Conservation (phyloP, 805 yeast genomes). For the Lipomyces sp. region DNA sequence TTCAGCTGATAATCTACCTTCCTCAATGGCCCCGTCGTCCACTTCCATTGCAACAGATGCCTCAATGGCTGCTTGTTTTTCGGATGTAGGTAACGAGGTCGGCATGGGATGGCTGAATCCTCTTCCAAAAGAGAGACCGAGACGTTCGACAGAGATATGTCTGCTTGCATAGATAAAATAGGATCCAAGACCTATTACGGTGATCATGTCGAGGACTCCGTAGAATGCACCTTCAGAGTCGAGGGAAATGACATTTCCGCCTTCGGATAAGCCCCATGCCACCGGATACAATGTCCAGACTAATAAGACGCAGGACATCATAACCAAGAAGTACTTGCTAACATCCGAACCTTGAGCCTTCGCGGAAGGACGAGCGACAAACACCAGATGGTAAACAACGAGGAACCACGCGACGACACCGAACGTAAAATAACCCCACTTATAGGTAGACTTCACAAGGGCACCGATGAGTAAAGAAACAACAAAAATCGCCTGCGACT, state of each 20-base stretch:
- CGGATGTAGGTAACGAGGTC: slow-evolving; percentile 1
- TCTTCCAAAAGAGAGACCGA: slow-evolving; percentile 27
- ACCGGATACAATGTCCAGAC: slow-evolving; percentile 52
- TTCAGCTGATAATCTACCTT: no score
- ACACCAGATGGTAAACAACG: slow-evolving; percentile 40
- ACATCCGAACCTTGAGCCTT: slow-evolving; percentile 33
- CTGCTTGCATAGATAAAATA: slow-evolving; percentile 30
- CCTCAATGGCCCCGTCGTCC: no score
- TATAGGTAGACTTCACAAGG: slow-evolving; percentile 53
- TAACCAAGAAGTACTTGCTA: slow-evolving; percentile 16
- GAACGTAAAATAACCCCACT: slow-evolving; percentile 68
- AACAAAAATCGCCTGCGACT: slow-evolving; percentile 48
- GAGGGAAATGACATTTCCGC: slow-evolving; percentile 50
- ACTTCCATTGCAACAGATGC: no score
- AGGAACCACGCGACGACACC: slow-evolving; percentile 45
- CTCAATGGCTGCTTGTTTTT: slow-evolving; percentile 5
- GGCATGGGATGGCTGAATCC: slow-evolving; percentile 6
- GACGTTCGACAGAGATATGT: slow-evolving; percentile 28
- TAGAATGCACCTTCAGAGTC: slow-evolving; percentile 31
- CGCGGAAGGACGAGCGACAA: slow-evolving; percentile 27
- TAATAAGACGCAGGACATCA: slow-evolving; percentile 34
- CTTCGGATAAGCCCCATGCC: slow-evolving; percentile 56
- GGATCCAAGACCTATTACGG: slow-evolving; percentile 37
- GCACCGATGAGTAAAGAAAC: slow-evolving; percentile 56
- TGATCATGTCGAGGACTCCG: slow-evolving; percentile 46